A percentile compares a stretch with the other conserved stretches of the same genome.
Evolutionary conservation across 768 basidiomycete species (phyloP).

Genomic region (Hebeloma cylindrosporum): DNA sequence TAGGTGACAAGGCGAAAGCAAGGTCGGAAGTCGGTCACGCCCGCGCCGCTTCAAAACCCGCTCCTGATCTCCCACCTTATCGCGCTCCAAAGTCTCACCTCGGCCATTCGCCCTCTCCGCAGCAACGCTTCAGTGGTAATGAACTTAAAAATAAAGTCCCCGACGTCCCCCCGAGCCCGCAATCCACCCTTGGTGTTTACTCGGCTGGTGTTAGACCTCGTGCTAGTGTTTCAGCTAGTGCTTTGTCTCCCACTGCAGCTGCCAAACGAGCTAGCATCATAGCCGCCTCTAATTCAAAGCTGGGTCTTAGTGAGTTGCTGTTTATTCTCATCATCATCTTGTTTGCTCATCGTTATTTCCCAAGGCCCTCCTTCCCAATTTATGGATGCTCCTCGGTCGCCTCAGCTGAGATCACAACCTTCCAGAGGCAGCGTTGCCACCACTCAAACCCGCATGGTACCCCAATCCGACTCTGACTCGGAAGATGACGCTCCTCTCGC

Average conservation of each 20-base stretch:
- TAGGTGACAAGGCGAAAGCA: constrained; percentile 27
- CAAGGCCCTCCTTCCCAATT: neutral
- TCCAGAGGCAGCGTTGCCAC: neutral
- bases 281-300: constrained; percentile 31
- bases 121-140: constrained; percentile 4
- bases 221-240: constrained; percentile 60
- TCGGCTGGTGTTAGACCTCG: constrained; percentile 33
- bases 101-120: constrained; percentile 25
- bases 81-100: constrained; percentile 29
- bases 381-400: constrained; percentile 3
- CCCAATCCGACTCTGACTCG: constrained; percentile 33
- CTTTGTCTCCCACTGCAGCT: constrained; percentile 50
- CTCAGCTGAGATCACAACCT: neutral
- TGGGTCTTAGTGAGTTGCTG: constrained; percentile 29
- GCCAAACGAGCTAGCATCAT: constrained; percentile 50
- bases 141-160: constrained; percentile 8
- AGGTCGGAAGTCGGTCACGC: constrained; percentile 46
- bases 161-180: constrained; percentile 29
- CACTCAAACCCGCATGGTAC: neutral
- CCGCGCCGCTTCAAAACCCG: constrained; percentile 15
- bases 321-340: neutral
- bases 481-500: constrained; percentile 68
- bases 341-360: no score
- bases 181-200: constrained; percentile 36
- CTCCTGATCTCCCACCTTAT: constrained; percentile 20